Evolutionary conservation across 148 eudicot species (phyloP).

Genomic region (Hydrangea macrophylla): DNA sequence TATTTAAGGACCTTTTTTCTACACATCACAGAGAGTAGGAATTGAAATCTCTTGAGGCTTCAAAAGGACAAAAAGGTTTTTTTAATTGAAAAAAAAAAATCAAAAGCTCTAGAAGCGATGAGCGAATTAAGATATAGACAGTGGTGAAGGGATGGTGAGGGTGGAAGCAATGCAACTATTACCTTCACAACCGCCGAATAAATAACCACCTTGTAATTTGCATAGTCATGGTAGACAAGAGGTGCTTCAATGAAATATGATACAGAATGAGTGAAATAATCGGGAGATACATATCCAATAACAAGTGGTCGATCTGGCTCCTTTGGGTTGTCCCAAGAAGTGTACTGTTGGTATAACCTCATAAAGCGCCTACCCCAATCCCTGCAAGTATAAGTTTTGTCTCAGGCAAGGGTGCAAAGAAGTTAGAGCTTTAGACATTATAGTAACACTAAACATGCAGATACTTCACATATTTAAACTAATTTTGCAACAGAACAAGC

Average conservation of each 20-base stretch:
- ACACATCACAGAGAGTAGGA: not conserved
- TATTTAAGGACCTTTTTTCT: constrained; percentile 11
- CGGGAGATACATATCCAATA: constrained; percentile 97
- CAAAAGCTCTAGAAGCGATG: not conserved
- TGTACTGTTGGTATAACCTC: constrained; percentile 77
- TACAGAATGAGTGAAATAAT: constrained; percentile 98
- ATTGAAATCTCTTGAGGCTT: not conserved
- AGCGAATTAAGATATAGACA: not conserved
- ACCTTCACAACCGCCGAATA: constrained; percentile 99
- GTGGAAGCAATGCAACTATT: constrained; percentile 9
- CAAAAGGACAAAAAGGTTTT: not conserved
- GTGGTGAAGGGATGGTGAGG: not conserved
- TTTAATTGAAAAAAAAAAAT: not conserved
- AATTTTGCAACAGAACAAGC: constrained; percentile 1
- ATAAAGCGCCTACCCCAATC: constrained; percentile 94
- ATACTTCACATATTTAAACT: not conserved
- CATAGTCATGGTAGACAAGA: constrained; percentile 70
- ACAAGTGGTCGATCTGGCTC: constrained; percentile 82
- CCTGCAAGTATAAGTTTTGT: constrained; percentile 48
- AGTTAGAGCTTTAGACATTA: not conserved
- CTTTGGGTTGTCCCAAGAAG: constrained; percentile 89
- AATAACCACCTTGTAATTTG: constrained; percentile 76
- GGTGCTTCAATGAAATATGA: constrained; percentile 98
- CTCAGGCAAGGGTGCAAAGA: constrained; percentile 8
- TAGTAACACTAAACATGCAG: not conserved